A percentile compares a stretch with the other conserved stretches of the same genome.
phyloP scores from a whole-genome alignment of 1,284 basidiomycete species.

The Schizophyllum amplum region DNA sequence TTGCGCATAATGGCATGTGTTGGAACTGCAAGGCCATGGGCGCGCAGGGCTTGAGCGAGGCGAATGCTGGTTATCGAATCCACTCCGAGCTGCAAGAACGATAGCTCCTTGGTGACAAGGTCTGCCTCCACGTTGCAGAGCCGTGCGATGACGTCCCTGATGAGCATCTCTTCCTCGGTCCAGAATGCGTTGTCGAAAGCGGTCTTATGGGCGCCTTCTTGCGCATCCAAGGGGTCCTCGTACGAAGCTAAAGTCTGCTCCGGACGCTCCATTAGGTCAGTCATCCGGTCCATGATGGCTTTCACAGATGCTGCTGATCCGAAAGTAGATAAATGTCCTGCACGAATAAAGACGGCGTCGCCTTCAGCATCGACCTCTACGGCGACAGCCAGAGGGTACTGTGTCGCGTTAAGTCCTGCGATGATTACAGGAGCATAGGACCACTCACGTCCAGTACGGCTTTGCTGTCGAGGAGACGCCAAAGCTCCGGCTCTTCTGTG shows the following conservation, averaged over 20 bases:
- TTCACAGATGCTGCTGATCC: slow-evolving; percentile 4
- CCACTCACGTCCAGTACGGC: slow-evolving; percentile 7
- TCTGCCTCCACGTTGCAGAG: slow-evolving; percentile 3
- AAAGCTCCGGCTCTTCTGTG: not conserved
- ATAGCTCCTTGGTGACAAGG: slow-evolving; percentile 5
- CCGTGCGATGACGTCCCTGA: slow-evolving; percentile 3
- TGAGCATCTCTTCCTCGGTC: slow-evolving; percentile 5
- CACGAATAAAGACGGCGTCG: slow-evolving; percentile 2
- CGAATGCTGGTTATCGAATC: slow-evolving; percentile 10
- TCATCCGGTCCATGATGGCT: slow-evolving; percentile 1
- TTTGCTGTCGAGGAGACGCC: slow-evolving; percentile 6
- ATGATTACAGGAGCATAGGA: no score
- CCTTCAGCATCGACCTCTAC: slow-evolving; percentile 3
- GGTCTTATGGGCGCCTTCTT: not conserved
- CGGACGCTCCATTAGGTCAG: slow-evolving; percentile 2
- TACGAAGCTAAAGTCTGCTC: not conserved
- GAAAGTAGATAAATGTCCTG: slow-evolving; percentile 4
- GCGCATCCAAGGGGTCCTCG: not conserved
- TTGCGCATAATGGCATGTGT: slow-evolving; percentile 8
- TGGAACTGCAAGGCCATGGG: slow-evolving; percentile 4
- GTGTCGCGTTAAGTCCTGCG: not conserved
- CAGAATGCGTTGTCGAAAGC: not conserved
- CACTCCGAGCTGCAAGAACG: slow-evolving; percentile 9
- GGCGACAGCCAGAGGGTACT: slow-evolving; percentile 9
- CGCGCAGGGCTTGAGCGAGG: slow-evolving; percentile 6